Evolutionary conservation across 306 rosid species (phyloP).

Genomic region (Inga oerstediana): DNA sequence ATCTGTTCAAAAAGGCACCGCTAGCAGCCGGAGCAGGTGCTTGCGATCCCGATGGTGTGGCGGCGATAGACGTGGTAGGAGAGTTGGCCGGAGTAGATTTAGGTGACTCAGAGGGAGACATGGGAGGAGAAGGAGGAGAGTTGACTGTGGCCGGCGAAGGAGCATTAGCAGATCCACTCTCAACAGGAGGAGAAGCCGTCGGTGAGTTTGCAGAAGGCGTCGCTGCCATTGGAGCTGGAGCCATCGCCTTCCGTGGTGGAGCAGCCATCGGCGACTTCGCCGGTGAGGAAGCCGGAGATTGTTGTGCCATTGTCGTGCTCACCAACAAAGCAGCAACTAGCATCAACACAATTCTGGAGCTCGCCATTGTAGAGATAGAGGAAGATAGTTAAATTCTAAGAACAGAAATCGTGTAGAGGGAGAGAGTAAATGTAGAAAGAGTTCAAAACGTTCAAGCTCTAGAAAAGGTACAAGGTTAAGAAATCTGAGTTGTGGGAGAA

Average conservation of each 20-base stretch:
- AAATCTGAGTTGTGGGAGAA: background rate
- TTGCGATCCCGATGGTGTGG: slow-evolving; percentile 28
- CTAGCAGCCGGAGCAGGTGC: slow-evolving; percentile 19
- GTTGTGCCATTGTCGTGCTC: slow-evolving; percentile 42
- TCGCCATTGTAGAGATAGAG: slow-evolving; percentile 47
- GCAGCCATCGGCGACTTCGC: slow-evolving; percentile 30
- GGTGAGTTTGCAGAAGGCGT: slow-evolving; percentile 35
- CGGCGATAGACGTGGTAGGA: slow-evolving; percentile 41
- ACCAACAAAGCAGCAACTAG: slow-evolving; percentile 43
- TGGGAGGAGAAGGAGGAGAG: slow-evolving; percentile 52
- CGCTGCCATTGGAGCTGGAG: slow-evolving; percentile 18
- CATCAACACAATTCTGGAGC: slow-evolving; percentile 27
- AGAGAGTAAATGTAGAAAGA: background rate
- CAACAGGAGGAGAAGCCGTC: slow-evolving; percentile 23
- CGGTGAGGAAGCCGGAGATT: slow-evolving; percentile 44
- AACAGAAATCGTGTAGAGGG: background rate
- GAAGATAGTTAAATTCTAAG: background rate
- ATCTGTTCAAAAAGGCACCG: slow-evolving; percentile 15
- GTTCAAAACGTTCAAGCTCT: background rate
- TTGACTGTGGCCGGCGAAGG: slow-evolving; percentile 33
- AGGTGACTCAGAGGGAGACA: slow-evolving; percentile 27
- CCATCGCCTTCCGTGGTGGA: slow-evolving; percentile 8
- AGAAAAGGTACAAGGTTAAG: background rate
- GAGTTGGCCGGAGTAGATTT: slow-evolving; percentile 18
- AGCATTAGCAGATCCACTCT: slow-evolving; percentile 36